These are phyloP conservation scores for Boletus eberwhitei DNA, from an alignment of 768 basidiomycete species.

Conservation along the genomic window DNA sequence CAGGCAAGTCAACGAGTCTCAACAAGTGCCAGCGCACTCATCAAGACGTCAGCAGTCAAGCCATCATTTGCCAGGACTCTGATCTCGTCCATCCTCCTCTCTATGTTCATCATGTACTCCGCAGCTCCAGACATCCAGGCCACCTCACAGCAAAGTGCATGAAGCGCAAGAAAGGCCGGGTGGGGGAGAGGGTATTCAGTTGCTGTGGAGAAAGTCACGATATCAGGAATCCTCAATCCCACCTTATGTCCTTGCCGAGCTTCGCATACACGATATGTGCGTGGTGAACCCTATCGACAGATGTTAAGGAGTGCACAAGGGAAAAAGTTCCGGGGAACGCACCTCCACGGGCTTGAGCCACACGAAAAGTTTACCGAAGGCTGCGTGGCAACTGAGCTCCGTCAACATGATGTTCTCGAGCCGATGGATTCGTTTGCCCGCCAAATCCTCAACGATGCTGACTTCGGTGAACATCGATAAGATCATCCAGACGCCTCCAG, in stretches of 20 bases:
- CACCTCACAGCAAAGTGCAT: conserved; percentile 8
- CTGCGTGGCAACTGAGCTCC: background rate
- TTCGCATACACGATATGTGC: background rate
- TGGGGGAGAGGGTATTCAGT: background rate
- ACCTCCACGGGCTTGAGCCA: no score
- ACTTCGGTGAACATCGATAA: background rate
- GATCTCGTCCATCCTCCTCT: background rate
- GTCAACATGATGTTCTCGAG: background rate
- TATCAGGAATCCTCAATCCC: background rate
- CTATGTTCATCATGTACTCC: conserved; percentile 1
- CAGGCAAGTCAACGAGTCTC: no score
- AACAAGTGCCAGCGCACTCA: background rate
- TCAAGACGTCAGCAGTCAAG: background rate
- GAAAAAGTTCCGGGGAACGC: no score
- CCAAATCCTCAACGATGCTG: background rate
- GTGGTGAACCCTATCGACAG: background rate
- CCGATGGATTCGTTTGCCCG: background rate
- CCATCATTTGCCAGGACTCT: background rate
- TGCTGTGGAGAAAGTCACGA: background rate
- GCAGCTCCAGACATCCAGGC: conserved; percentile 7
- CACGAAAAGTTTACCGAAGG: conserved; percentile 1
- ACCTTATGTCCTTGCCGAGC: background rate
- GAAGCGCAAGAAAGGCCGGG: background rate
- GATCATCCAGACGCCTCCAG: background rate
- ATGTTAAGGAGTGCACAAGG: no score